These are phyloP conservation scores for Camellia oleifera DNA, from an alignment of 179 eudicot species.

Conservation along the genomic window DNA sequence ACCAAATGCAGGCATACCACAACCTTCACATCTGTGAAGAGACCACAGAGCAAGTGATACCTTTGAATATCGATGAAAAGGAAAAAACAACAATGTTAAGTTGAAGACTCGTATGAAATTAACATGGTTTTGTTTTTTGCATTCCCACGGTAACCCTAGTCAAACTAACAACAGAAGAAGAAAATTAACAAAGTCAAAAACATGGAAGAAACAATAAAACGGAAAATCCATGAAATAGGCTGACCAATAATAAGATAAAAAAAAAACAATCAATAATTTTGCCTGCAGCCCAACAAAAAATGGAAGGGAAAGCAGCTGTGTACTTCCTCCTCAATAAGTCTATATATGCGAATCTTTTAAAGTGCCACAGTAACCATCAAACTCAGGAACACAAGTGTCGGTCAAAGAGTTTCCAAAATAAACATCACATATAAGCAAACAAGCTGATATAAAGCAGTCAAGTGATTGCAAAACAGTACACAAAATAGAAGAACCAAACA, in stretches of 20 bases:
- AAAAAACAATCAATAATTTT: not conserved
- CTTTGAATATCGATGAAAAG: not conserved
- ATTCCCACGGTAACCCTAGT: not conserved
- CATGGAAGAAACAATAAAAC: not conserved
- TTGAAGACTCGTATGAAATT: not conserved
- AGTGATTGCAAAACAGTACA: not conserved
- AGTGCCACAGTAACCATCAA: not conserved
- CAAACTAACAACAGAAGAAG: not conserved
- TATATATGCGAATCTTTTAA: not conserved
- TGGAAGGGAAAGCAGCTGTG: conserved; percentile 8
- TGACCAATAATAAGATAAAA: not conserved
- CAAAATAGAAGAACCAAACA: not conserved
- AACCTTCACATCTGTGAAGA: not conserved
- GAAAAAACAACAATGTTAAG: not conserved
- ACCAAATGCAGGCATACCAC: conserved; percentile 2
- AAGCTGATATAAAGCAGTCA: not conserved
- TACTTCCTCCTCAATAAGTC: conserved; percentile 5
- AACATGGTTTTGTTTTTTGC: not conserved
- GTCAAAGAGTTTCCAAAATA: not conserved
- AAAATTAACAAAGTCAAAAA: not conserved
- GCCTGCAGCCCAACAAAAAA: not conserved
- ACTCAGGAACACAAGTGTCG: not conserved
- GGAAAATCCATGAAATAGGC: not conserved
- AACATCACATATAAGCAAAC: not conserved
- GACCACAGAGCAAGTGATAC: not conserved